These are phyloP conservation scores for Leishmania aethiopica DNA, from an alignment of 208 protist species.

Conservation along the genomic window DNA sequence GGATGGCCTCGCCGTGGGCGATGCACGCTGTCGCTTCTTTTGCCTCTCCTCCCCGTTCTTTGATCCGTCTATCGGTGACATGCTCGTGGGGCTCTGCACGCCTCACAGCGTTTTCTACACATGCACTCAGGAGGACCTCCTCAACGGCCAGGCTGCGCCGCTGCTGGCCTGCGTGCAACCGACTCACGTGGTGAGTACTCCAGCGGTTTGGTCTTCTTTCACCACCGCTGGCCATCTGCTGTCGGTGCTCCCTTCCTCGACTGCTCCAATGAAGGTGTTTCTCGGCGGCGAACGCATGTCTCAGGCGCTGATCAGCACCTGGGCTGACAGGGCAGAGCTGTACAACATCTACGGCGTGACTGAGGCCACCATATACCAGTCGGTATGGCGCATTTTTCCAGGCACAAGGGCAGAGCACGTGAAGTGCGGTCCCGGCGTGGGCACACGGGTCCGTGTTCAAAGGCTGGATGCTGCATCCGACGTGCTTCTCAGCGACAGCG, in stretches of 20 bases:
- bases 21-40: slow-evolving; percentile 25
- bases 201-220: slow-evolving; percentile 39
- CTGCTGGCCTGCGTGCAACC: slow-evolving; percentile 27
- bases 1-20: slow-evolving; percentile 24
- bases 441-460: slow-evolving; percentile 29
- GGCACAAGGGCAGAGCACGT: slow-evolving; percentile 23
- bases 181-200: slow-evolving; percentile 60
- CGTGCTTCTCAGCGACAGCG: background rate
- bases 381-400: slow-evolving; percentile 25
- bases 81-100: slow-evolving; percentile 36
- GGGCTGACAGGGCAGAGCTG: slow-evolving; percentile 42
- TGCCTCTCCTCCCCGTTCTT: slow-evolving; percentile 62
- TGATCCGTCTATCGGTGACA: slow-evolving; percentile 69
- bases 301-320: slow-evolving; percentile 34
- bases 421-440: slow-evolving; percentile 39
- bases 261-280: slow-evolving; percentile 40
- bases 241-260: background rate
- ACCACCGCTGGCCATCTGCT: background rate
- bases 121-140: slow-evolving; percentile 19
- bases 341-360: slow-evolving; percentile 75
- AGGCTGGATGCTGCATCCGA: background rate
- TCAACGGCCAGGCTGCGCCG: slow-evolving; percentile 28
- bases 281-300: slow-evolving; percentile 57
- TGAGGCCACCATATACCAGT: slow-evolving; percentile 72
- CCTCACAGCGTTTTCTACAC: slow-evolving; percentile 32